Conservation (phyloP, 2,329 filamentous ascomycete genomes). For the Aspergillus viridinutans region DNA sequence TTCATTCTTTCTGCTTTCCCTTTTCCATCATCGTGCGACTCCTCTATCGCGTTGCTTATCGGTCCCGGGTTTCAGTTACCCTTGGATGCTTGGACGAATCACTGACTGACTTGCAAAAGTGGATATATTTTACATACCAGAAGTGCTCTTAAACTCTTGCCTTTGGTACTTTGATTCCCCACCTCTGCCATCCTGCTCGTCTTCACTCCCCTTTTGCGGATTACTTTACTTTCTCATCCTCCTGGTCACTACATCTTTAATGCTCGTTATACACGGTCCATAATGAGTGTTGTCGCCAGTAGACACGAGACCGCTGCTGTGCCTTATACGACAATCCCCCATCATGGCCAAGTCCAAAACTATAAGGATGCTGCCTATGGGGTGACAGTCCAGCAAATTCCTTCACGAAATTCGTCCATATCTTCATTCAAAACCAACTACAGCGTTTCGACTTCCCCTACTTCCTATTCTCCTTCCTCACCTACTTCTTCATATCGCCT, state of each 20-base stretch:
- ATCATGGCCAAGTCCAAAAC: conserved; percentile 21
- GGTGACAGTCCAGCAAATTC: conserved; percentile 26
- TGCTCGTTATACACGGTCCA: conserved; percentile 18
- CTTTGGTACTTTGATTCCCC: background rate
- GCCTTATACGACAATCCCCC: conserved; percentile 25
- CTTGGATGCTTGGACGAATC: background rate
- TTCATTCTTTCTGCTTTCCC: background rate
- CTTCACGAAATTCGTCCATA: conserved; percentile 31
- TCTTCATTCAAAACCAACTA: conserved; percentile 38
- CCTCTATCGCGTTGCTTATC: conserved; percentile 1
- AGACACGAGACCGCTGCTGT: conserved; percentile 33
- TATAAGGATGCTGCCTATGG: conserved; percentile 28
- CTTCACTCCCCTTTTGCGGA: conserved; percentile 4
- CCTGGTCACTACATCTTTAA: conserved; percentile 4
- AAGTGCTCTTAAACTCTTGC: background rate
- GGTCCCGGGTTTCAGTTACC: background rate
- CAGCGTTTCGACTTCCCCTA: conserved; percentile 34
- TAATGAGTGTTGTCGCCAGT: conserved; percentile 39
- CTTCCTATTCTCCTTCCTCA: conserved; percentile 36
- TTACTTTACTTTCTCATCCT: conserved; percentile 4
- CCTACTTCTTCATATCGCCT: conserved; percentile 32
- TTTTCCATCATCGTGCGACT: background rate
- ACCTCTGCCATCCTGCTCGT: background rate
- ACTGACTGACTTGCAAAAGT: background rate
- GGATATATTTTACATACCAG: background rate